Base-by-base conservation (phyloP, 2,329 filamentous ascomycete species). In the Phyllachora maydis region DNA sequence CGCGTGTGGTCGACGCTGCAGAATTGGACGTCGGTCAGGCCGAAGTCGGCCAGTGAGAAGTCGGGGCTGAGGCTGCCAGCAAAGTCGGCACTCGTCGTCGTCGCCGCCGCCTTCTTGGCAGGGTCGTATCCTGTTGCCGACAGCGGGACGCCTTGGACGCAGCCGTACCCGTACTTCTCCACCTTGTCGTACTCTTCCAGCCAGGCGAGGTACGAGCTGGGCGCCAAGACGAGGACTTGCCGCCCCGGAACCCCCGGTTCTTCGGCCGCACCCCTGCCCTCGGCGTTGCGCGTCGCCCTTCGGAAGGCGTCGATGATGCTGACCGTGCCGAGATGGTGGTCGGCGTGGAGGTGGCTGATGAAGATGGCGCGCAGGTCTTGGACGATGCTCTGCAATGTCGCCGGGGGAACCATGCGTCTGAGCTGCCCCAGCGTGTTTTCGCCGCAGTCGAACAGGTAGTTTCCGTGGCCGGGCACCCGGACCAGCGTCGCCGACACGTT, bases 271-370 rank as follows among this genome's bases (percentile, higher is more conserved):
- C n/a, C n/a, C n/a, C n/a, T n/a, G n/a, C n/a, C n/a, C n/a, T n/a
- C n/a, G n/a, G n/a, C n/a, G n/a, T n/a, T n/a, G 6, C 16, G 6
- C 16, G 16, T 17, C 31, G 49, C 51, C 20, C 69, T 59, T 26
- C 78, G 68, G 78, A 82, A 92, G 5, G 76, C 77, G 37, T 65
- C 71, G 38, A 95, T 66, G n/a, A 95, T 54, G 5, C 70, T 65
- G n/a, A 66, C 59, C 1, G 70, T 77, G 14, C 88, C 88, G 11
- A 98, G 62, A 41, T 95, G 88, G 47, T 98, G 88, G 49, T 98
- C 88, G 4, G 88, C 88, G 46, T 98, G 88, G 31, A 91, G 56
- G 49, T 98, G 88, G 45, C 79, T 91, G 47, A 98, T 88, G 68
- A 81, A 91, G 31, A 98, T 72, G 34, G 69, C 65, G 25, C 71